Conservation (phyloP, 2,329 filamentous ascomycete species). For the Nothophaeocryptopus gaeumannii region DNA sequence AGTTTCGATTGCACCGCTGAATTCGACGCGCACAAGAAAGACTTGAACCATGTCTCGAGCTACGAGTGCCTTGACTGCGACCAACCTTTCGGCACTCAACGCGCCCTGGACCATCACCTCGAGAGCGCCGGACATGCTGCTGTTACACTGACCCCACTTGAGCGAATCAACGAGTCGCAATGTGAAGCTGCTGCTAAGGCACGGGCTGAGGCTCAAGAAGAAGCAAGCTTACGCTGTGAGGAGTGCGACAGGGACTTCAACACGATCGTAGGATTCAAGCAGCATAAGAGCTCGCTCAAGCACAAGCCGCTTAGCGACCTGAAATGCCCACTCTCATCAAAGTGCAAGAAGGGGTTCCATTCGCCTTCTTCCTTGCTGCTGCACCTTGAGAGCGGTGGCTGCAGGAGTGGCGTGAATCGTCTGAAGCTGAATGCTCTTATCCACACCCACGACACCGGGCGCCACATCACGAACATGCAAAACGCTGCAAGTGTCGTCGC, state of each 20-base stretch:
- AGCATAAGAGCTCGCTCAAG: constrained; percentile 21
- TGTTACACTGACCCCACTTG: background rate
- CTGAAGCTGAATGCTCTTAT: constrained; percentile 17
- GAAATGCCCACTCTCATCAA: constrained; percentile 13
- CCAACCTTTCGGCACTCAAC: constrained; percentile 7
- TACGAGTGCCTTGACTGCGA: constrained; percentile 15
- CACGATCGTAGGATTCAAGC: background rate
- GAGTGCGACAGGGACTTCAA: constrained; percentile 14
- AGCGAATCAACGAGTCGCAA: background rate
- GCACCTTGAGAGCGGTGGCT: constrained; percentile 19
- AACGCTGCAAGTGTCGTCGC: background rate
- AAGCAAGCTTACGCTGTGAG: constrained; percentile 15
- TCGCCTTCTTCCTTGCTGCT: constrained; percentile 16
- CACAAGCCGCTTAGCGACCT: constrained; percentile 18
- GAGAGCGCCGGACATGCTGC: constrained; percentile 7
- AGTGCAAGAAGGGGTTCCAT: constrained; percentile 12
- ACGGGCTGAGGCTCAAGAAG: constrained; percentile 2
- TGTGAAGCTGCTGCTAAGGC: background rate
- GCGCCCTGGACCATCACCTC: constrained; percentile 14
- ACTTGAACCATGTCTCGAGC: constrained; percentile 5
- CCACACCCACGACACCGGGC: constrained; percentile 14
- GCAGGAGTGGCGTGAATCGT: constrained; percentile 19
- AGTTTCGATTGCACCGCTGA: background rate
- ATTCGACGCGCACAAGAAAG: constrained; percentile 8
- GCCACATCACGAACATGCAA: constrained; percentile 11